Evolutionary conservation across 2,329 filamentous ascomycete species (phyloP).

Genomic region (Hypoxylon sp.): DNA sequence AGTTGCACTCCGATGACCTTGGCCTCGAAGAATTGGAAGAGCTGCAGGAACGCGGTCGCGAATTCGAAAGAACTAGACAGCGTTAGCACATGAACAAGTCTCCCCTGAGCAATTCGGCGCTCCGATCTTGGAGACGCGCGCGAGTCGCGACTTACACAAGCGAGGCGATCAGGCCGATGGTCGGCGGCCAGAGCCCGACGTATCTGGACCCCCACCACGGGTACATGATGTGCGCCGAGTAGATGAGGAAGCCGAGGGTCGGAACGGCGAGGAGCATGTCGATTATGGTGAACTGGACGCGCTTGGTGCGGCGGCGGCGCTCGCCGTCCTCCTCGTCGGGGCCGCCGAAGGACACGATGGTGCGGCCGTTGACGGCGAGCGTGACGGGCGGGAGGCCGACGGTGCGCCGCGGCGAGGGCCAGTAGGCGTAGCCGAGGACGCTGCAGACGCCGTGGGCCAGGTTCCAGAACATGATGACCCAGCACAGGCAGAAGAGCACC

Average conservation of each 20-base stretch:
- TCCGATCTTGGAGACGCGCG: too few relatives aligned
- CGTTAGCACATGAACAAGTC: neutral
- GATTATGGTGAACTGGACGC: conserved; percentile 36
- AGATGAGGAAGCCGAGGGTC: conserved; percentile 37
- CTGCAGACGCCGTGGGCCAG: conserved; percentile 32
- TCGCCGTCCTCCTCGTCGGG: conserved; percentile 40
- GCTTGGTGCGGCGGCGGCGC: conserved; percentile 36
- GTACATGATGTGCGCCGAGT: conserved; percentile 42
- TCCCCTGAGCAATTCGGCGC: neutral
- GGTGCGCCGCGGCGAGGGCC: conserved; percentile 39
- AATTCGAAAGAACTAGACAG: conserved; percentile 35
- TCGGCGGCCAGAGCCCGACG: conserved; percentile 39
- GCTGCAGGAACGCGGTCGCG: conserved; percentile 38
- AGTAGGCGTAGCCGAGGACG: conserved; percentile 39
- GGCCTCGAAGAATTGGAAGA: conserved; percentile 42
- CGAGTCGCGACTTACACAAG: conserved; percentile 35
- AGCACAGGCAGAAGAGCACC: conserved; percentile 40
- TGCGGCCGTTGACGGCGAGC: conserved; percentile 35
- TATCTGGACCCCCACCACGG: conserved; percentile 42
- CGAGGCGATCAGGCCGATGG: conserved; percentile 40
- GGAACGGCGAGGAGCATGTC: conserved; percentile 38
- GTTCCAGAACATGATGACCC: conserved; percentile 40
- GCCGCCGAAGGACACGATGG: conserved; percentile 39
- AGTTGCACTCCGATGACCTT: conserved; percentile 41
- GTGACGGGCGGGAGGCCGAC: conserved; percentile 39